phyloP scores from a whole-genome alignment of 306 rosid species.

The Lablab purpureus region DNA sequence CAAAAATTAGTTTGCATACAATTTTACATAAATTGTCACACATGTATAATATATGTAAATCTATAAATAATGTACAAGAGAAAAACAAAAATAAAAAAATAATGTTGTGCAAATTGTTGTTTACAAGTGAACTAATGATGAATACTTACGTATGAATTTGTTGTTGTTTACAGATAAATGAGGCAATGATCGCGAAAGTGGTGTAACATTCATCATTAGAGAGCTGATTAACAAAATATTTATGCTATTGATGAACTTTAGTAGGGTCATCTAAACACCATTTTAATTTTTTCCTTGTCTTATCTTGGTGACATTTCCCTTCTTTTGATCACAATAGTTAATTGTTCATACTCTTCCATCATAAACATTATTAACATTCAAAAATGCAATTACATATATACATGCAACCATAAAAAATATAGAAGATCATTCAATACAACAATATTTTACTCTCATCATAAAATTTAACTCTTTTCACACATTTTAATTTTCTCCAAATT shows the following conservation, averaged over 20 bases:
- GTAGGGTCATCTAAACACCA: slow-evolving; percentile 20
- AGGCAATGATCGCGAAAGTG: slow-evolving; percentile 33
- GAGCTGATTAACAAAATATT: slow-evolving; percentile 37
- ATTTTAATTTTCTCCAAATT: neutral
- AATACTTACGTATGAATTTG: slow-evolving; percentile 10
- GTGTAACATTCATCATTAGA: slow-evolving; percentile 20
- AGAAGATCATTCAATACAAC: slow-evolving; percentile 34
- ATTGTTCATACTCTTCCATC: slow-evolving; percentile 27
- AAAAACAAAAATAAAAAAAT: too few species aligned
- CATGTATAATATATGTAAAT: too few species aligned
- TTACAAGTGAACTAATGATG: slow-evolving; percentile 8
- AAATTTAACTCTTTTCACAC: neutral
- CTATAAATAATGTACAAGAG: too few species aligned
- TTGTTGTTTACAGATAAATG: slow-evolving; percentile 56
- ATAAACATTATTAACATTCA: slow-evolving; percentile 34
- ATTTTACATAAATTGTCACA: too few species aligned
- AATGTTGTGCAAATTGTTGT: neutral
- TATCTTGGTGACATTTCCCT: slow-evolving; percentile 29
- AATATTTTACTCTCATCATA: neutral
- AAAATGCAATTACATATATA: slow-evolving; percentile 28
- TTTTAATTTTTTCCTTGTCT: slow-evolving; percentile 37
- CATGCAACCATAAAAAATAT: slow-evolving; percentile 36
- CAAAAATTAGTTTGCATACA: too few species aligned
- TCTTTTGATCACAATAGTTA: slow-evolving; percentile 36
- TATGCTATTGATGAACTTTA: slow-evolving; percentile 21